Evolutionary conservation across 2,329 filamentous ascomycete genomes (phyloP).

Genomic region (Colletotrichum sp.): DNA sequence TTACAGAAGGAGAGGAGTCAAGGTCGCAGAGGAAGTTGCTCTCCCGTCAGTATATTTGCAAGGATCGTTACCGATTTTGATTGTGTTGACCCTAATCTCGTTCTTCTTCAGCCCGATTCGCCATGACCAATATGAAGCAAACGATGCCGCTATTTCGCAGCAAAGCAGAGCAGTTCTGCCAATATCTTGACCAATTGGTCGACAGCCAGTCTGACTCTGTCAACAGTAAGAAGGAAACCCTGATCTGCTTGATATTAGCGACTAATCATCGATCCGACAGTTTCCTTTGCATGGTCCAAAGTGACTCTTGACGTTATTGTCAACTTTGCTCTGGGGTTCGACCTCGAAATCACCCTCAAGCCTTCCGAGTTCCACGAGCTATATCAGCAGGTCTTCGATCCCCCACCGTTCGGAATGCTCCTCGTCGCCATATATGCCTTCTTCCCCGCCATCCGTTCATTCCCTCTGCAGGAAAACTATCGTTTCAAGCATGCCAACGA

Average conservation of each 20-base stretch:
- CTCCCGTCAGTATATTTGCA: slow-evolving; percentile 21
- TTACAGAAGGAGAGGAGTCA: slow-evolving; percentile 38
- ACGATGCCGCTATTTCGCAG: too few relatives aligned
- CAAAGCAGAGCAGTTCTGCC: not conserved
- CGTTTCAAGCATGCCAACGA: slow-evolving; percentile 35
- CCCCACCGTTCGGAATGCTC: slow-evolving; percentile 22
- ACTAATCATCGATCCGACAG: not conserved
- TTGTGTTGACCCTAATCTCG: too few relatives aligned
- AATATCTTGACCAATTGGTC: not conserved
- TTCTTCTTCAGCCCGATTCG: too few relatives aligned
- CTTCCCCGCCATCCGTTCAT: slow-evolving; percentile 35
- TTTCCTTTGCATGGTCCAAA: slow-evolving; percentile 30
- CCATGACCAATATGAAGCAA: too few relatives aligned
- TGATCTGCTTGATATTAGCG: too few relatives aligned
- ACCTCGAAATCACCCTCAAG: slow-evolving; percentile 32
- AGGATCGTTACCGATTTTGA: too few relatives aligned
- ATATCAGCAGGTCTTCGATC: slow-evolving; percentile 29
- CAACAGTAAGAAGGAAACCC: not conserved
- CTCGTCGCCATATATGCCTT: slow-evolving; percentile 33
- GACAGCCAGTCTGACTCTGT: not conserved
- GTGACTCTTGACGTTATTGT: slow-evolving; percentile 40
- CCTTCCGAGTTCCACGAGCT: slow-evolving; percentile 27
- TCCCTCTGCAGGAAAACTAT: slow-evolving; percentile 39
- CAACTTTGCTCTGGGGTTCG: slow-evolving; percentile 34
- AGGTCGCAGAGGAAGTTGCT: slow-evolving; percentile 35